phyloP scores from a whole-genome alignment of 2,329 filamentous ascomycete species.

The Aspergillus quadrilineatus region DNA sequence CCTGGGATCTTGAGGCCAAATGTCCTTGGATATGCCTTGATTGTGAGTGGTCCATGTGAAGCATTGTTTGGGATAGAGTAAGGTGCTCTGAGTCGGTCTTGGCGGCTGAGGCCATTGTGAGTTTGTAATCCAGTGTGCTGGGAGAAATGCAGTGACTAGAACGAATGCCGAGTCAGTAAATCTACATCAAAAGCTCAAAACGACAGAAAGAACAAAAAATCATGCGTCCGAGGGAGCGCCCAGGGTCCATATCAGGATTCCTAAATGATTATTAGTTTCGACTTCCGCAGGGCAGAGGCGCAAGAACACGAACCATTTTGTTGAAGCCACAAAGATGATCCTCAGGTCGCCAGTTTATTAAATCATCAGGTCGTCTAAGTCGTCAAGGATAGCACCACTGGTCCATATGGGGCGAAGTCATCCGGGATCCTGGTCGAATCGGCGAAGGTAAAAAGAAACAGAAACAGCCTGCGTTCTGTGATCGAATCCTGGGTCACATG shows the following conservation, averaged over 20 bases:
- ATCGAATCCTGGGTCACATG: conserved; percentile 1
- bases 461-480: neutral
- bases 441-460: neutral
- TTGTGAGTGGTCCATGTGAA: conserved; percentile 35
- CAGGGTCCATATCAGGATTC: neutral
- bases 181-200: conserved; percentile 22
- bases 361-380: neutral
- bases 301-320: neutral
- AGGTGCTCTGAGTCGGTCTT: conserved; percentile 40
- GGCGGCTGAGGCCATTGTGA: conserved; percentile 40
- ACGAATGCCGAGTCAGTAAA: conserved; percentile 33
- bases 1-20: conserved; percentile 41
- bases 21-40: conserved; percentile 41
- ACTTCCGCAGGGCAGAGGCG: neutral
- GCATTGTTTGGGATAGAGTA: conserved; percentile 34
- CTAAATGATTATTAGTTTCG: conserved; percentile 5
- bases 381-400: neutral
- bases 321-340: neutral
- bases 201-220: conserved; percentile 15
- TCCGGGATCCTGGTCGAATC: neutral
- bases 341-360: neutral
- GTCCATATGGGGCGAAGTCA: conserved; percentile 9
- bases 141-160: conserved; percentile 30
- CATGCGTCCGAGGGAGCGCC: conserved; percentile 21
- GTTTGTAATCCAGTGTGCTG: conserved; percentile 22